A percentile compares a stretch with the other conserved stretches of the same genome.
Conservation (phyloP, 2,329 filamentous ascomycete species). For the Lachnellula subtilissima region DNA sequence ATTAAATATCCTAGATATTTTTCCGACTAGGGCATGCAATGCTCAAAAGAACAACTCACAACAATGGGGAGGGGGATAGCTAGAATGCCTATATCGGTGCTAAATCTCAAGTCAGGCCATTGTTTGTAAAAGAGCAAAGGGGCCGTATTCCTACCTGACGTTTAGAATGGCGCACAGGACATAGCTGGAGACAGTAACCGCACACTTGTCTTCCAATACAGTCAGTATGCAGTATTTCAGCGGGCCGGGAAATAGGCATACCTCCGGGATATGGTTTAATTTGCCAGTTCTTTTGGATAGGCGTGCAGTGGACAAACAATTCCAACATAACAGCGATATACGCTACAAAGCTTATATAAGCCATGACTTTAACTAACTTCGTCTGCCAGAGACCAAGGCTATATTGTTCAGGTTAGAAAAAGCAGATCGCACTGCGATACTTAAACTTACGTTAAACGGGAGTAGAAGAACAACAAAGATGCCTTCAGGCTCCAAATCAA, state of each 20-base stretch:
- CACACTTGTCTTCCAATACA: too few species aligned
- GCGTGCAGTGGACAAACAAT: not conserved
- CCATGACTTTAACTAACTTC: not conserved
- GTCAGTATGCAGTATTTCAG: too few species aligned
- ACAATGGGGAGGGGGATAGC: constrained; percentile 1
- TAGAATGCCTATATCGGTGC: constrained; percentile 1
- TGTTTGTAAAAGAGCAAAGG: too few species aligned
- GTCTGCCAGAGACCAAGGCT: constrained; percentile 2
- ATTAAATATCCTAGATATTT: too few species aligned
- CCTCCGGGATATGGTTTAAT: constrained; percentile 1
- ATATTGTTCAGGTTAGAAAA: not conserved
- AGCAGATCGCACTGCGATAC: too few species aligned
- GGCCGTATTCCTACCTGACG: too few species aligned
- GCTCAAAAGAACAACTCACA: too few species aligned
- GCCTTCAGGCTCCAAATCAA: constrained; percentile 1
- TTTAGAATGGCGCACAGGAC: too few species aligned
- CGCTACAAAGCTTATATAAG: not conserved
- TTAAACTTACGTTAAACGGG: not conserved
- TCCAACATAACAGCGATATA: not conserved
- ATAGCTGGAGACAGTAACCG: not conserved
- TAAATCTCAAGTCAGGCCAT: too few species aligned
- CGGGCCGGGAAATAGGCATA: not conserved
- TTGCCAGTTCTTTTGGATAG: not conserved
- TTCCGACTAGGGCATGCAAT: too few species aligned
- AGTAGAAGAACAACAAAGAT: not conserved